A percentile compares a stretch with the other conserved stretches of the same genome.
phyloP scores from a whole-genome alignment of 2,329 filamentous ascomycete species.

The Tolypocladium paradoxum region DNA sequence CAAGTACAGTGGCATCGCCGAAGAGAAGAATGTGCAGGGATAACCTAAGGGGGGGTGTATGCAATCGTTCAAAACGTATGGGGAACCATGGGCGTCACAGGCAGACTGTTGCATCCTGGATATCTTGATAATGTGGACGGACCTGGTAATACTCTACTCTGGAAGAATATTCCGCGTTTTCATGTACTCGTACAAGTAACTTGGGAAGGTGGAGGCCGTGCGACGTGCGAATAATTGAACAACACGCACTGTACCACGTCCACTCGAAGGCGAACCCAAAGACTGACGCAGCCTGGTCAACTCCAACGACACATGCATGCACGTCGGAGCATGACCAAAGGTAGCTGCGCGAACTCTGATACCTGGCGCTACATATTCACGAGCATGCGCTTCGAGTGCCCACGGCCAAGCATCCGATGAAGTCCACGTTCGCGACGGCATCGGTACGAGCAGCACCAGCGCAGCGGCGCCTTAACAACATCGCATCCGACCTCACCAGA shows the following conservation, averaged over 20 bases:
- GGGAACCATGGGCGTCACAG: background rate
- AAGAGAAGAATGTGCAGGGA: conserved; percentile 1
- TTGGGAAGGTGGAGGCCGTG: background rate
- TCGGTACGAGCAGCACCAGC: conserved; percentile 11
- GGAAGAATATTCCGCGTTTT: background rate
- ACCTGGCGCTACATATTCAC: background rate
- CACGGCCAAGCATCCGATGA: conserved; percentile 16
- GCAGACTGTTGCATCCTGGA: background rate
- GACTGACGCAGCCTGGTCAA: background rate
- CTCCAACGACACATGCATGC: background rate
- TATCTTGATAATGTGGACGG: background rate
- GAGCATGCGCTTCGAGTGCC: conserved; percentile 18
- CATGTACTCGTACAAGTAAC: too few relatives aligned
- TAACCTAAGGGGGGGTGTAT: background rate
- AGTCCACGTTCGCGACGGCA: conserved; percentile 16
- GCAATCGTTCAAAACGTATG: background rate
- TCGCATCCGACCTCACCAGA: background rate
- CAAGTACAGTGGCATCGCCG: conserved; percentile 40
- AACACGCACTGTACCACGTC: background rate
- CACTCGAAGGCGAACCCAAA: background rate
- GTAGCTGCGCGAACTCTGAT: background rate
- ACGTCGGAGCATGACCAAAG: background rate
- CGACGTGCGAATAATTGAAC: background rate
- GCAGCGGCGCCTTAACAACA: background rate
- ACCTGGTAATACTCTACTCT: background rate